phyloP scores from a whole-genome alignment of 2,329 filamentous ascomycete genomes.

The Metarhizium robertsii region DNA sequence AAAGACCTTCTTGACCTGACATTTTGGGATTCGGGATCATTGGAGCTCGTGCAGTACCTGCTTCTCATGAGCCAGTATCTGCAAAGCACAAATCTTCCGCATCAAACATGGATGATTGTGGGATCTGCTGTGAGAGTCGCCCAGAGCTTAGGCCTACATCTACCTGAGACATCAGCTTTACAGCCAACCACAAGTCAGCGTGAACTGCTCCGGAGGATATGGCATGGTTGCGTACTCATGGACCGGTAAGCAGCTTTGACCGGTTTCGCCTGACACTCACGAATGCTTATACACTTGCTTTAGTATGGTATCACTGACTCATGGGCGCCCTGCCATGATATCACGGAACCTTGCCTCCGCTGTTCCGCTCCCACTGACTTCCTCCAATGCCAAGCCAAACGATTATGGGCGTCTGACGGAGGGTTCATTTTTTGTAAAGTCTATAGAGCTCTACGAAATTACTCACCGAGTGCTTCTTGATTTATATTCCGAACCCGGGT shows the following conservation, averaged over 20 bases:
- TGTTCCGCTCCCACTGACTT: conserved; percentile 13
- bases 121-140: conserved; percentile 36
- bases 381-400: conserved; percentile 5
- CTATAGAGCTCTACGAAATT: conserved; percentile 27
- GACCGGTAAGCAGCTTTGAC: conserved; percentile 19
- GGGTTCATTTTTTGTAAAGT: conserved; percentile 23
- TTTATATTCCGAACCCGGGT: conserved; percentile 15
- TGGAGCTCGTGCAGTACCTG: conserved; percentile 35
- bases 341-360: conserved; percentile 14
- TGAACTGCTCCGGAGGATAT: conserved; percentile 21
- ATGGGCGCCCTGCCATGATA: conserved; percentile 27
- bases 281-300: neutral
- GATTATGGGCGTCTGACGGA: conserved; percentile 4
- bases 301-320: conserved; percentile 26
- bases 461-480: conserved; percentile 21
- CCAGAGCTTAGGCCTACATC: conserved; percentile 35
- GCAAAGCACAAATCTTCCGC: conserved; percentile 36
- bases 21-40: conserved; percentile 31
- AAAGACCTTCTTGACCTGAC: conserved; percentile 32
- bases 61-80: conserved; percentile 38
- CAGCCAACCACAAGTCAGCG: conserved; percentile 13
- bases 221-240: conserved; percentile 29
- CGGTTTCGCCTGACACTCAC: neutral
- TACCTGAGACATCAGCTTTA: conserved; percentile 26
- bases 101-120: conserved; percentile 40